A percentile compares a stretch with the other conserved stretches of the same genome.
These are phyloP conservation scores for Phlebiopsis gigantea DNA, from an alignment of 768 basidiomycete genomes.

Conservation along the genomic window DNA sequence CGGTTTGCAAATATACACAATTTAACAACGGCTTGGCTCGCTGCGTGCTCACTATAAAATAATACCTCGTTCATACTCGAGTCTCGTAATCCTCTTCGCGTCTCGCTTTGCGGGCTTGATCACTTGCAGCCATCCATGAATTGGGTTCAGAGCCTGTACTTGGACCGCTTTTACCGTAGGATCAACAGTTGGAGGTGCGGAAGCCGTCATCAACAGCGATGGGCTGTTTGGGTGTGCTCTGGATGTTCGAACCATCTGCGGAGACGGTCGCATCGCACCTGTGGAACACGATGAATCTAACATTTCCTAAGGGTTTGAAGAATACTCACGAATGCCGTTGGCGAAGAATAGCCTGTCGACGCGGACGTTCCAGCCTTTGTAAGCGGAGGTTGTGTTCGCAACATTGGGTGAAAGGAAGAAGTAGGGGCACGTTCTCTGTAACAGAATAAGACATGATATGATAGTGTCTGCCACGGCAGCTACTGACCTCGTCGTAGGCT, in stretches of 20 bases:
- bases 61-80: neutral
- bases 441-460: neutral
- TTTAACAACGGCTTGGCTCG: too few species aligned
- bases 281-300: conserved; percentile 44
- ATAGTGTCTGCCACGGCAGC: neutral
- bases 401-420: conserved; percentile 52
- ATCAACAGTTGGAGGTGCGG: conserved; percentile 62
- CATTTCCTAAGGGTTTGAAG: neutral
- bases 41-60: neutral
- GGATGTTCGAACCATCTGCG: conserved; percentile 39
- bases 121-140: conserved; percentile 53
- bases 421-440: conserved; percentile 54
- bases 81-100: neutral
- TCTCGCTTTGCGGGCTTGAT: conserved; percentile 15
- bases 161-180: conserved; percentile 51
- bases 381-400: conserved; percentile 42
- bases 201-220: conserved; percentile 58
- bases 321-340: conserved; percentile 55
- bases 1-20: too few species aligned
- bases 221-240: conserved; percentile 48
- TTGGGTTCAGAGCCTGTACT: conserved; percentile 41
- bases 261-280: conserved; percentile 68
- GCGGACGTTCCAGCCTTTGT: conserved; percentile 59
- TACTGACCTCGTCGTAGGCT: conserved; percentile 42
- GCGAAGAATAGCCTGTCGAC: conserved; percentile 62